Evolutionary conservation across 108 stramenopile genomes (phyloP).

Genomic region (Cyclotella choctawhatcheeana): DNA sequence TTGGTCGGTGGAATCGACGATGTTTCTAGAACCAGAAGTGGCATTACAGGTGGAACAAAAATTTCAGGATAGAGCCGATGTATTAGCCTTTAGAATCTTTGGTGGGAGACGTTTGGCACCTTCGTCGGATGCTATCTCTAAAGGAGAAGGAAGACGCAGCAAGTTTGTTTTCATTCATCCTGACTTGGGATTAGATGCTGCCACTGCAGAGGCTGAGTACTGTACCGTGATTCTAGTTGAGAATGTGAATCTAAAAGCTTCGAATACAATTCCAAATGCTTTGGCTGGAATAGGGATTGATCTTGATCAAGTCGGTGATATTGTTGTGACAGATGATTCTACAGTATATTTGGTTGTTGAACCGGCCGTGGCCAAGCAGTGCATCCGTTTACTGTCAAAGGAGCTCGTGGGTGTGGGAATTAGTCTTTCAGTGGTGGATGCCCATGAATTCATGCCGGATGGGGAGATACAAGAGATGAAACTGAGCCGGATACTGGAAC

Average conservation of each 20-base stretch:
- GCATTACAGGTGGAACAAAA: constrained; percentile 34
- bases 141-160: constrained; percentile 41
- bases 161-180: constrained; percentile 49
- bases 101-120: constrained; percentile 36
- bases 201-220: constrained; percentile 38
- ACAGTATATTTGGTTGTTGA: constrained; percentile 45
- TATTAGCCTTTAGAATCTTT: constrained; percentile 26
- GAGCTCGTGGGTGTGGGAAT: constrained; percentile 47
- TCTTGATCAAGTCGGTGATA: constrained; percentile 51
- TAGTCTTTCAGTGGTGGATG: constrained; percentile 19
- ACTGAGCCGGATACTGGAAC: constrained; percentile 39
- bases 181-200: constrained; percentile 45
- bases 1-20: constrained; percentile 48
- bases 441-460: constrained; percentile 49
- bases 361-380: constrained; percentile 39
- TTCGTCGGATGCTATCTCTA: not conserved
- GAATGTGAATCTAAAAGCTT: constrained; percentile 44
- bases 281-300: constrained; percentile 39
- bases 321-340: constrained; percentile 24
- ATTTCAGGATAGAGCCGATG: constrained; percentile 43
- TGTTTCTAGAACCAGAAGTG: constrained; percentile 42
- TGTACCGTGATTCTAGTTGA: constrained; percentile 39
- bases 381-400: constrained; percentile 41
- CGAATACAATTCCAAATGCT: constrained; percentile 46
- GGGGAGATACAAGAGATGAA: constrained; percentile 52